A percentile compares a stretch with the other conserved stretches of the same genome.
Conservation (phyloP, 2,329 filamentous ascomycete species). For the Trichoderma atroviride region DNA sequence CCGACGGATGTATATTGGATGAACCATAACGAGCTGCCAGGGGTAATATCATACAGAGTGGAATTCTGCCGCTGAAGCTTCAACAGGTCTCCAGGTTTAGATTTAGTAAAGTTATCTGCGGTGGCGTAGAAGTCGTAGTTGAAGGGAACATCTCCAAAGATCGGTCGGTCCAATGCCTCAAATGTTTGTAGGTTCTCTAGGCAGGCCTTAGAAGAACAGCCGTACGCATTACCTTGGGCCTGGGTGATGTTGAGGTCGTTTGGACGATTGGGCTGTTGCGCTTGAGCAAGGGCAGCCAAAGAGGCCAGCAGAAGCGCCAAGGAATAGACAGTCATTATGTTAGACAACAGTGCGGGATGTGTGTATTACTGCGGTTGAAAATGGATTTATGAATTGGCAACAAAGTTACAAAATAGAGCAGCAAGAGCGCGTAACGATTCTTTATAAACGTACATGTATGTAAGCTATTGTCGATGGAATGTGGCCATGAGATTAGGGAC, state of each 20-base stretch:
- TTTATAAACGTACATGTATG: not conserved
- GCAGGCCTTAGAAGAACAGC: not conserved
- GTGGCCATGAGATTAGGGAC: not conserved
- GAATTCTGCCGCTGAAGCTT: constrained; percentile 29
- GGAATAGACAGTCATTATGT: not conserved
- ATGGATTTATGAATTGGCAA: not conserved
- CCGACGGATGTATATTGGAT: constrained; percentile 31
- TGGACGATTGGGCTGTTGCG: not conserved
- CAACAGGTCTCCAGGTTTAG: constrained; percentile 28
- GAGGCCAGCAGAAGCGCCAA: not conserved
- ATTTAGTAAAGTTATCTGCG: constrained; percentile 26
- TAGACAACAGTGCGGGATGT: not conserved
- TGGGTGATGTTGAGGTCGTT: not conserved
- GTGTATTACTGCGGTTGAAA: not conserved
- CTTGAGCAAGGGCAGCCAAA: not conserved
- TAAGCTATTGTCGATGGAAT: not conserved
- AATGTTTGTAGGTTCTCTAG: not conserved
- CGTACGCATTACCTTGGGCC: not conserved
- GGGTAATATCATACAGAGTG: constrained; percentile 9
- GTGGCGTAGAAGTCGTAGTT: constrained; percentile 26
- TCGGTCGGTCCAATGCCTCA: not conserved
- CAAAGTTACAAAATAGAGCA: not conserved
- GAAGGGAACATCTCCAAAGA: not conserved
- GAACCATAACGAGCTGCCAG: constrained; percentile 28
- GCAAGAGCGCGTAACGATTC: not conserved